Percentiles rank a stretch among this genome's conserved stretches.
These are phyloP conservation scores for Globisporangium iwayamae DNA, from an alignment of 352 stramenopile species.

Conservation along the genomic window DNA sequence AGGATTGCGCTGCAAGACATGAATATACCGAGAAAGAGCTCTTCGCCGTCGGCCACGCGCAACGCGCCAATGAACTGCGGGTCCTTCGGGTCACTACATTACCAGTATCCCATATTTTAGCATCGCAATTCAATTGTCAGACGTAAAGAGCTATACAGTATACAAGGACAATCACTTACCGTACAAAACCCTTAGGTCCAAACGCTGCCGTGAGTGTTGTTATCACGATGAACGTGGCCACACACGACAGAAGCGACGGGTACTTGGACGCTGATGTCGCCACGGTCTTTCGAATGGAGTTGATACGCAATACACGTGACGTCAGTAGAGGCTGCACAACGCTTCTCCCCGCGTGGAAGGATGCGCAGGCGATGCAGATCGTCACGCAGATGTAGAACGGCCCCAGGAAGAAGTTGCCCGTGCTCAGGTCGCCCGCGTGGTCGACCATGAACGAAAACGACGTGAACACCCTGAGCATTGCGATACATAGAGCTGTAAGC, in stretches of 20 bases:
- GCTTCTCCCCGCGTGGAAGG: constrained; percentile 50
- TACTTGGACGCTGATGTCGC: constrained; percentile 19
- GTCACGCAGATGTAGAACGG: constrained; percentile 62
- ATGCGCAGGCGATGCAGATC: constrained; percentile 44
- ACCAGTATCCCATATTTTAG: background rate
- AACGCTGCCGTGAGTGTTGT: constrained; percentile 42
- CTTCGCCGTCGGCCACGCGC: constrained; percentile 60
- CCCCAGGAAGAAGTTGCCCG: constrained; percentile 28
- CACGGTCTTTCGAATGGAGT: constrained; percentile 12
- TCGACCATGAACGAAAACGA: constrained; percentile 89
- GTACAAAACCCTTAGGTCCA: constrained; percentile 59
- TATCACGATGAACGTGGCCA: constrained; percentile 33
- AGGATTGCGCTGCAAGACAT: constrained; percentile 68
- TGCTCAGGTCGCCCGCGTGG: constrained; percentile 73
- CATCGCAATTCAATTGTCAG: background rate
- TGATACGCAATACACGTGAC: constrained; percentile 14
- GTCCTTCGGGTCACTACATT: constrained; percentile 68
- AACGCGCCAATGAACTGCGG: constrained; percentile 64
- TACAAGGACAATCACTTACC: constrained; percentile 22
- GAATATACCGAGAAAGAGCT: constrained; percentile 63
- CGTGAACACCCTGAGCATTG: constrained; percentile 63
- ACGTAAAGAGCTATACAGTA: background rate
- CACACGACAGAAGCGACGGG: constrained; percentile 28
- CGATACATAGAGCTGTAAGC: background rate
- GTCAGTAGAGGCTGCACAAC: constrained; percentile 18